These are phyloP conservation scores for Martensiomyces pterosporus DNA, from an alignment of 192 early-diverging fungal species.

Conservation along the genomic window DNA sequence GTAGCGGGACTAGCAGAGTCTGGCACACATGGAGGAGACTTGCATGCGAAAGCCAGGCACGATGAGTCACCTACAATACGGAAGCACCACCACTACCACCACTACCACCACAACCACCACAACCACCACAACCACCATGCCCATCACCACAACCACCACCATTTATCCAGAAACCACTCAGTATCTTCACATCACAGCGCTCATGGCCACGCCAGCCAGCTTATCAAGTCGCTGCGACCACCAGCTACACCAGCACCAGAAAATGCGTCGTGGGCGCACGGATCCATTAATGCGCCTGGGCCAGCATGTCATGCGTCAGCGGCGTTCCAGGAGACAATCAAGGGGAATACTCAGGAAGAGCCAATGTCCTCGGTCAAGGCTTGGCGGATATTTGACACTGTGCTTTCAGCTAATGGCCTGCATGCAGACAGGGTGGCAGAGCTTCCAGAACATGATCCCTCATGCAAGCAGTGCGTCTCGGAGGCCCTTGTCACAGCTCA, in stretches of 20 bases:
- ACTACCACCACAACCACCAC: too few species aligned
- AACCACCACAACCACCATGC: too few species aligned
- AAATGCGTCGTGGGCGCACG: too few species aligned
- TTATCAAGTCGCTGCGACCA: slow-evolving; percentile 1
- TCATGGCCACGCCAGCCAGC: too few species aligned
- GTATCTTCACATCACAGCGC: slow-evolving; percentile 1
- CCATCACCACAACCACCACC: slow-evolving; percentile 9
- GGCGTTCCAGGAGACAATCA: too few species aligned
- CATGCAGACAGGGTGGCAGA: slow-evolving; percentile 1
- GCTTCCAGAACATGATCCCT: slow-evolving; percentile 18
- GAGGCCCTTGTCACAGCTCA: slow-evolving; percentile 32
- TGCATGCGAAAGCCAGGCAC: too few species aligned
- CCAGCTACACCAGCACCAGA: slow-evolving; percentile 1
- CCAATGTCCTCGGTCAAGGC: slow-evolving; percentile 45
- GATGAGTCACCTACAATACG: too few species aligned
- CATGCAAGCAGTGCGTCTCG: slow-evolving; percentile 41
- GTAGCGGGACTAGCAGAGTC: too few species aligned
- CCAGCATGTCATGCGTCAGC: too few species aligned
- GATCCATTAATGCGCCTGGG: too few species aligned
- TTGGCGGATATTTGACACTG: slow-evolving; percentile 31
- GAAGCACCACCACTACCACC: too few species aligned
- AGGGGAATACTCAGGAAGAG: slow-evolving; percentile 33
- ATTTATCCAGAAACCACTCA: background rate
- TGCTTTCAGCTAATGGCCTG: slow-evolving; percentile 14
- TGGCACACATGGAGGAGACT: too few species aligned